Evolutionary conservation across 176 grass and related monocot genomes (phyloP), one percentile per base, ranked within the genome.

Genomic region (Olyra latifolia): DNA sequence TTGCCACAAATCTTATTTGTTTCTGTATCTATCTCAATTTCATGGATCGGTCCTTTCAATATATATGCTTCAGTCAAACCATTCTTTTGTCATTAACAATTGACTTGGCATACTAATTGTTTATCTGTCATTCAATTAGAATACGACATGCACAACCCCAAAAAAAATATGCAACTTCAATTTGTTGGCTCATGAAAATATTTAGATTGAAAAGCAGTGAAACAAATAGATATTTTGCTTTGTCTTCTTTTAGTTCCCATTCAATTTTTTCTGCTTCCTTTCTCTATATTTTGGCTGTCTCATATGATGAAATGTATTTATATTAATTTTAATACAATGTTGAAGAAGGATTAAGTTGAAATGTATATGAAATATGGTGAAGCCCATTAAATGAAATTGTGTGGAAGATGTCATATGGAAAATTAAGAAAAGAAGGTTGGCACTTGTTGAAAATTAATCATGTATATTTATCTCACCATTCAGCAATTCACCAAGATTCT

Each of bases 381-480:
- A 59, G 19, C 24, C 17, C 7, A 54, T 54, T 54, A n/a, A 54
- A n/a, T 17, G 19, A 74, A 47, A 47, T 47, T 47, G 45, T 47
- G 12, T 47, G 45, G 49, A 49, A 38, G 7, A 13, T 76, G 9
- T n/a, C 32, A 32, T 57, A 39, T 56, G 39, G 0, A 5, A 76
- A 76, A 27, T 27, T n/a, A 22, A 28, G 35, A 56, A 48, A 57
- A 9, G 46, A 61, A 76, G 20, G 20, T 3, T 43, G 53, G 19
- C 60, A 59, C 45, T 52, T 84, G 16, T 66, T 53, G 53, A 75
- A 49, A 24, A 17, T 61, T 73, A 74, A 49, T 59, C 11, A 50
- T 6, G 10, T 27, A 65, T 45, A 47, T 32, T 53, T 86, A 7
- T 60, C 53, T 72, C 55, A 66, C 29, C 15, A 40, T 50, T 66